A percentile compares a stretch with the other conserved stretches of the same genome.
These are phyloP conservation scores for Saccharum spontaneum DNA, from an alignment of 176 grass and related monocot genomes.

Conservation along the genomic window DNA sequence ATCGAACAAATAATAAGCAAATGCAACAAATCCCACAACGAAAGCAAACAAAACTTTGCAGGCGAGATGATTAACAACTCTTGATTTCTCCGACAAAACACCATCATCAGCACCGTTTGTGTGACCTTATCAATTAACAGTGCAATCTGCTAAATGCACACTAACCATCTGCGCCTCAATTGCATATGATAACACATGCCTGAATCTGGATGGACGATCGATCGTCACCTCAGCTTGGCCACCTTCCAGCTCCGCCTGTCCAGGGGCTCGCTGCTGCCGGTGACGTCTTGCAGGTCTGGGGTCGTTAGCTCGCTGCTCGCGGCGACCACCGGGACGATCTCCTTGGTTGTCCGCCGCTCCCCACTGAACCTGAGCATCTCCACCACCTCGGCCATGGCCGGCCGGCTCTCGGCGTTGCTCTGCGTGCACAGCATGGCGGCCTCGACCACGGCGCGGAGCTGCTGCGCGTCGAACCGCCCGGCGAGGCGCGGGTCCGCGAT, in stretches of 20 bases:
- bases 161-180: conserved; percentile 3
- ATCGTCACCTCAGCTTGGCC: conserved; percentile 36
- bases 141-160: not conserved
- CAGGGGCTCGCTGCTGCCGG: conserved; percentile 49
- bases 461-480: conserved; percentile 42
- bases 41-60: conserved; percentile 46
- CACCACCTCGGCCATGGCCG: conserved; percentile 57
- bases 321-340: conserved; percentile 47
- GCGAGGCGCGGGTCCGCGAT: conserved; percentile 51
- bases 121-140: conserved; percentile 10
- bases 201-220: not conserved
- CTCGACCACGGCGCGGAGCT: conserved; percentile 49
- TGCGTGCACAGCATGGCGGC: conserved; percentile 58
- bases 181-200: conserved; percentile 11
- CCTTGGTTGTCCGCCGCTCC: conserved; percentile 38
- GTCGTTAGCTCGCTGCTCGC: conserved; percentile 22
- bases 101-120: not conserved
- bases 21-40: not conserved
- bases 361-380: conserved; percentile 50
- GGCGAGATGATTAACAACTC: conserved; percentile 37
- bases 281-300: conserved; percentile 32
- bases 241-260: conserved; percentile 51
- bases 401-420: conserved; percentile 33
- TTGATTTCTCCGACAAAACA: conserved; percentile 21
- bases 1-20: not conserved